Evolutionary conservation across 495 filamentous ascomycete genomes (phyloP), one percentile per base, ranked within the genome.

Genomic region (Aspergillus ostianus): DNA sequence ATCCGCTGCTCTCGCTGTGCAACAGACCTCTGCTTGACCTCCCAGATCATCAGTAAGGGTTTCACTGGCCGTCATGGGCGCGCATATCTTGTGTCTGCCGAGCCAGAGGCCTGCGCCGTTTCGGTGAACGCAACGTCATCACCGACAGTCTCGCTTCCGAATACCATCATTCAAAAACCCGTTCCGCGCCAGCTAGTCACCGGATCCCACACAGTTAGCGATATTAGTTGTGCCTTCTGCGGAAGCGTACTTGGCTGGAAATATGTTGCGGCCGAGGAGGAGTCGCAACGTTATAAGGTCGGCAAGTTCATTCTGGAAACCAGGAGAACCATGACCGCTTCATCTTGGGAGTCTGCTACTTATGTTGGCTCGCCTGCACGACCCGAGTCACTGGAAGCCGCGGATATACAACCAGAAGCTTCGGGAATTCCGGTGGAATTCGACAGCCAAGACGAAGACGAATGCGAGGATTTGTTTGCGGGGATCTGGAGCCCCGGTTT

Each of bases 251-350:
- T 98, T 18, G 93, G 93, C 10, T 98, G 93, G 93, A 97, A 97
- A 72, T 98, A 98, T 69, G 82, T 97, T 54, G 85, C 85, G 47
- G 93, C 93, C 0, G 86, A 88, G 55, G 90, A 97, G 66, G 80
- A 87, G 61, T 80, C 78, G 45, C 93, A 98, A 71, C 81, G 83
- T 55, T 98, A 98, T 75, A 98, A 98, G 71, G 86, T 97, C 29
- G 93, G 93, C 29, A 97, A 96, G 71, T 97, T 93, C 65, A 97
- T 98, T n/a, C 71, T 98, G 41, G 93, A 98, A 77, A 92, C 88
- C 32, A 86, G 86, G 69, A 80, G 88, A 60, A 87, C 92, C 23
- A 84, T 84, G 19, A 71, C 80, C 6, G 82, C 78, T 50, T 77
- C 82, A n/a, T 80, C 78, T 55, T 95, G 89, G 90, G 91, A 95